phyloP scores from a whole-genome alignment of 2,329 filamentous ascomycete species.

The Epichloe amarillans region DNA sequence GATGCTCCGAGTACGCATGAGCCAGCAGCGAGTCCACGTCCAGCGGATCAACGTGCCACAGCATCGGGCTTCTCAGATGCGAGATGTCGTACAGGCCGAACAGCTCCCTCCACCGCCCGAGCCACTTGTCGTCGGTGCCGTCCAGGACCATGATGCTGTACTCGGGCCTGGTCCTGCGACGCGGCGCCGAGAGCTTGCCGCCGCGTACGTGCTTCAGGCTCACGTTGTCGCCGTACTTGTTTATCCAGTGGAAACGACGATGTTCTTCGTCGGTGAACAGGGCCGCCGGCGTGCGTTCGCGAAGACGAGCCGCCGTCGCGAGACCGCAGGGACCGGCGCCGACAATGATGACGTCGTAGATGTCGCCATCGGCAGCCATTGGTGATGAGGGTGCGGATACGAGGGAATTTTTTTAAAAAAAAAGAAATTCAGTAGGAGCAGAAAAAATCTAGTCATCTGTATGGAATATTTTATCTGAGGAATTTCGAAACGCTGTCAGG shows the following conservation, averaged over 20 bases:
- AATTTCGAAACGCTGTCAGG: too few relatives aligned
- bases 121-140: constrained; percentile 48
- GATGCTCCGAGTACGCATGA: constrained; percentile 47
- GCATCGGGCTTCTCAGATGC: constrained; percentile 66
- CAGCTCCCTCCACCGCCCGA: constrained; percentile 55
- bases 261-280: constrained; percentile 78
- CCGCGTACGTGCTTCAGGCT: constrained; percentile 35
- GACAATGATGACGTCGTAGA: constrained; percentile 57
- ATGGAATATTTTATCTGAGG: too few relatives aligned
- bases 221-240: constrained; percentile 47
- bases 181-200: constrained; percentile 15
- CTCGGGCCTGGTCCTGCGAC: constrained; percentile 9
- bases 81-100: constrained; percentile 58
- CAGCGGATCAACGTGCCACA: constrained; percentile 66
- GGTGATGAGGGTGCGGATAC: not conserved
- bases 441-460: too few relatives aligned
- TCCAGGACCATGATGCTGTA: constrained; percentile 52
- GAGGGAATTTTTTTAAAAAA: not conserved
- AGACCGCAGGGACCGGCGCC: constrained; percentile 66
- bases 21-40: constrained; percentile 63
- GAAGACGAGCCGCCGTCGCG: constrained; percentile 57
- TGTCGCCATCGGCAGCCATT: constrained; percentile 11
- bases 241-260: constrained; percentile 67
- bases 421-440: too few relatives aligned
- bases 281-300: constrained; percentile 60